Percentiles rank a stretch among this genome's conserved stretches.
Conservation (phyloP, 2,329 filamentous ascomycete genomes). For the Juglanconis juglandina region DNA sequence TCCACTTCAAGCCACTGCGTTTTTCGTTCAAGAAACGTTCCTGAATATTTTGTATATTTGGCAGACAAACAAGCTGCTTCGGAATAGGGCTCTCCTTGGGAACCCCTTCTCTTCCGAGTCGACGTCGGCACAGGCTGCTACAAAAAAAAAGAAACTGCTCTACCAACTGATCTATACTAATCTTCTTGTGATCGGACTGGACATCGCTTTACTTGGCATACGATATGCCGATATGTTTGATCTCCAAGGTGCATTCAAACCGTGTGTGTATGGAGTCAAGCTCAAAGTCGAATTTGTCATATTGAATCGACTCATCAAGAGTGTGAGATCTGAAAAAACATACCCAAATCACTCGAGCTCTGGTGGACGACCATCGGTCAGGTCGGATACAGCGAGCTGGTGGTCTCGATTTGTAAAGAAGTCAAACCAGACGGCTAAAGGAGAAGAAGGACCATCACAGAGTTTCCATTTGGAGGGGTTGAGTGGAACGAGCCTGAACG, state of each 20-base stretch:
- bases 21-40: slow-evolving; percentile 30
- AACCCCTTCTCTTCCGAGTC: neutral
- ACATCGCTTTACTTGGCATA: slow-evolving; percentile 34
- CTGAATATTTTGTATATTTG: slow-evolving; percentile 30
- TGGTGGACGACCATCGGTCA: neutral
- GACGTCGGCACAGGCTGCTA: neutral
- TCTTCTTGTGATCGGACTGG: slow-evolving; percentile 36
- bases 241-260: slow-evolving; percentile 32
- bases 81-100: slow-evolving; percentile 16
- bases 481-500: neutral
- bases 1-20: slow-evolving; percentile 29
- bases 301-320: slow-evolving; percentile 30
- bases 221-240: slow-evolving; percentile 35
- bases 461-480: neutral
- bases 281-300: slow-evolving; percentile 33
- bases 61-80: slow-evolving; percentile 23
- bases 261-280: slow-evolving; percentile 32
- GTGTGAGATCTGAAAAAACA: slow-evolving; percentile 7
- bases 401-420: neutral
- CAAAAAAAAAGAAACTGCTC: slow-evolving; percentile 21
- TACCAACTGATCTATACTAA: slow-evolving; percentile 35
- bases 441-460: neutral
- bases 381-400: neutral
- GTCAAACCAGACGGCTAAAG: neutral
- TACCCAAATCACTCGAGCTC: neutral